Evolutionary conservation across 768 basidiomycete genomes (phyloP).

Genomic region (Mycena metata): DNA sequence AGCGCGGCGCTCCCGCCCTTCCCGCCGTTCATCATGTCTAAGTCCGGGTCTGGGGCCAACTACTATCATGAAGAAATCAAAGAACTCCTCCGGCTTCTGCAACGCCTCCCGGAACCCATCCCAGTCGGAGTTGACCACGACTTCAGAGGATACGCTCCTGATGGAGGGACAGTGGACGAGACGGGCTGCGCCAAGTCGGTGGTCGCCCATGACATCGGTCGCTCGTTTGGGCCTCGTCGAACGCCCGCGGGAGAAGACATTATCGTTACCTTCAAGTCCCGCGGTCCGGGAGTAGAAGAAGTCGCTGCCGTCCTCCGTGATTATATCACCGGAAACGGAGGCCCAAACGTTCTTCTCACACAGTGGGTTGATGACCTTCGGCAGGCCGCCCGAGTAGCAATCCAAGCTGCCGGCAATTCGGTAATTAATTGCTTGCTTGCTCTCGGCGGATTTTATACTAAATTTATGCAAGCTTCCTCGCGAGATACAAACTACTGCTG

Average conservation of each 20-base stretch:
- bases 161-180: no score
- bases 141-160: no score
- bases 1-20: no score
- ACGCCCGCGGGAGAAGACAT: slow-evolving; percentile 4
- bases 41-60: no score
- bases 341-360: slow-evolving; percentile 7
- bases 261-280: slow-evolving; percentile 12
- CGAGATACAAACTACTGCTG: background rate
- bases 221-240: background rate
- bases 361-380: slow-evolving; percentile 17
- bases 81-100: no score
- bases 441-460: no score
- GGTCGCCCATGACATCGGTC: background rate
- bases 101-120: no score
- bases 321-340: slow-evolving; percentile 19
- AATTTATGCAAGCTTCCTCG: no score
- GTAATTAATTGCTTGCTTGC: background rate
- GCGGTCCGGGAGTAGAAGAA: slow-evolving; percentile 10
- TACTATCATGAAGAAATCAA: no score
- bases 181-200: no score
- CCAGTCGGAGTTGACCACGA: no score
- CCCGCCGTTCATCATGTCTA: no score
- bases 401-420: background rate
- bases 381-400: background rate
- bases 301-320: slow-evolving; percentile 4